A percentile compares a stretch with the other conserved stretches of the same genome.
phyloP scores from a whole-genome alignment of 257 asterid species.

The Gardenia jasminoides region DNA sequence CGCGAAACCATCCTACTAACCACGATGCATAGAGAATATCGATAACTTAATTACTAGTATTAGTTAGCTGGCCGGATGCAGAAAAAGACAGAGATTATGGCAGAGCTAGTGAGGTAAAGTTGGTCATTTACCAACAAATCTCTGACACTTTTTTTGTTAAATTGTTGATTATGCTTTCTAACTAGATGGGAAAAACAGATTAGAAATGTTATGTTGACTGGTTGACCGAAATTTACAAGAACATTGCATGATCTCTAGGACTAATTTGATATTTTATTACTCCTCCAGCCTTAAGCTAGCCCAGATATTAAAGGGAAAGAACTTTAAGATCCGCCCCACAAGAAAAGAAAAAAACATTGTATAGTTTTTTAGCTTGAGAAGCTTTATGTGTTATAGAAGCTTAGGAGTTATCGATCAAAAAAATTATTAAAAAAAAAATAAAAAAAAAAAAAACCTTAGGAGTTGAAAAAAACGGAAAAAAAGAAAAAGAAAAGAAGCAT shows the following conservation, averaged over 20 bases:
- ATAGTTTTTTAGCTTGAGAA: too few species aligned
- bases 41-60: neutral
- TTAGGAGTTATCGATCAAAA: too few species aligned
- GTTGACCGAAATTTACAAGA: neutral
- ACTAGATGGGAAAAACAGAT: too few species aligned
- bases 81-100: neutral
- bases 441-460: too few species aligned
- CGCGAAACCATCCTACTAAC: neutral
- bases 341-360: too few species aligned
- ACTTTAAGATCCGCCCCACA: too few species aligned
- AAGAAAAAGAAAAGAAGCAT: neutral
- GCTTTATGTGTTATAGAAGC: too few species aligned
- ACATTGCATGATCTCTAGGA: neutral
- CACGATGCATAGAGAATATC: neutral
- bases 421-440: too few species aligned
- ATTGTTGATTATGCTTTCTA: too few species aligned
- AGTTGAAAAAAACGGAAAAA: too few species aligned
- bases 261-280: neutral
- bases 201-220: neutral
- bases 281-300: neutral
- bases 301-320: too few species aligned
- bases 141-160: neutral
- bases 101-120: neutral
- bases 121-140: slow-evolving; percentile 1
- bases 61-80: neutral